Evolutionary conservation across 768 basidiomycete genomes (phyloP).

Genomic region (Leucogyrophana mollusca): DNA sequence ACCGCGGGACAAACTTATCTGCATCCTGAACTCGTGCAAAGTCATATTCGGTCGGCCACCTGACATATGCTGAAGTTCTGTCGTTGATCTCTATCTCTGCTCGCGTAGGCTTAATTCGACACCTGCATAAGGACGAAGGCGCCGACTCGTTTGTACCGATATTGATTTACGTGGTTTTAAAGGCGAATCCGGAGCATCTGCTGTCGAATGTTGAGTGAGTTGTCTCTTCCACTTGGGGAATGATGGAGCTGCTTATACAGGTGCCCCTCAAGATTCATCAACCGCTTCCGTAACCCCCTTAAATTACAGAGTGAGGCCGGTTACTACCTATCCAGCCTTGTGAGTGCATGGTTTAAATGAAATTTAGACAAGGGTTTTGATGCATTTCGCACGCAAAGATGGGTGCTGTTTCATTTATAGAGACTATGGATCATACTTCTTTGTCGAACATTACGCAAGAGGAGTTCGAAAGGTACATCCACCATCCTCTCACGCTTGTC

Average conservation of each 20-base stretch:
- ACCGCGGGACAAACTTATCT: conserved; percentile 96
- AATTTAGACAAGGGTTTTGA: not conserved
- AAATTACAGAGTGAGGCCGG: conserved; percentile 95
- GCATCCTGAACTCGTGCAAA: conserved; percentile 96
- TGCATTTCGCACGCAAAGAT: conserved; percentile 48
- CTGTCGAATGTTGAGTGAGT: conserved; percentile 93
- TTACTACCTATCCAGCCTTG: conserved; percentile 94
- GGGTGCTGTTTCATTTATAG: conserved; percentile 96
- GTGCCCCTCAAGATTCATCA: conserved; percentile 74
- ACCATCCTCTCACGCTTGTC: conserved; percentile 41
- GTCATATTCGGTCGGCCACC: conserved; percentile 87
- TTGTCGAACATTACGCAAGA: conserved; percentile 92
- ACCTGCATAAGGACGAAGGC: conserved; percentile 79
- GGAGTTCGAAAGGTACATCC: conserved; percentile 78
- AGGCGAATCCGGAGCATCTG: conserved; percentile 91
- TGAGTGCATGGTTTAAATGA: conserved; percentile 35
- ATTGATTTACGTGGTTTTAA: conserved; percentile 89
- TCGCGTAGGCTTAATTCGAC: conserved; percentile 77
- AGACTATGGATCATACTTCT: conserved; percentile 95
- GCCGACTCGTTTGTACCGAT: conserved; percentile 96
- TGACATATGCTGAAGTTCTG: conserved; percentile 1
- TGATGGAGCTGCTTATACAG: not conserved
- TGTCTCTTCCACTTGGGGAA: not conserved
- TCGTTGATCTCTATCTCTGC: conserved; percentile 5
- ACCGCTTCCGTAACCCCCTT: conserved; percentile 85